Conservation (phyloP, 148 eudicot species). For the Gaultheria prostrata region DNA sequence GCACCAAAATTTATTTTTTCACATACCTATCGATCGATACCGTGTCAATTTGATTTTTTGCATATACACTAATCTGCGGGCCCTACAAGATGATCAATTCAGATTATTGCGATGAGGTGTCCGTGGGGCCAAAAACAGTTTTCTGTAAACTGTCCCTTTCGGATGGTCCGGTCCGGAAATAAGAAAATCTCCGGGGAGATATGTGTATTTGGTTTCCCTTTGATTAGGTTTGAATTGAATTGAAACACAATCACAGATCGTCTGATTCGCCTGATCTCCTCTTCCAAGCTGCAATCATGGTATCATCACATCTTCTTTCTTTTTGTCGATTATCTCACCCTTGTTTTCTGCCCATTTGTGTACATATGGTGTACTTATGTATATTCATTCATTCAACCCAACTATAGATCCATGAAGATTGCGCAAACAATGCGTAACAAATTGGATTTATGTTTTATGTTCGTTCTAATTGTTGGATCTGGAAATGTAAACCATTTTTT, state of each 20-base stretch:
- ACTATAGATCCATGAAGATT: not conserved
- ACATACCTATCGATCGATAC: too few species aligned
- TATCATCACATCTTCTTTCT: not conserved
- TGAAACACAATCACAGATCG: not conserved
- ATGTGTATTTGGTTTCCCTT: too few species aligned
- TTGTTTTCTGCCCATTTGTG: constrained; percentile 1
- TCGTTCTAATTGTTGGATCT: not conserved
- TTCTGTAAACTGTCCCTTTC: too few species aligned
- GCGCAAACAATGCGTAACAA: not conserved
- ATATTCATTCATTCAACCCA: not conserved
- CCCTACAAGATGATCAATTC: too few species aligned
- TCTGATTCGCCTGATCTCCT: not conserved
- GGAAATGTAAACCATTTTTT: not conserved
- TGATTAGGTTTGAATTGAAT: not conserved
- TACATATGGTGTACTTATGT: not conserved
- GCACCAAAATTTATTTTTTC: too few species aligned
- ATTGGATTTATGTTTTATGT: not conserved
- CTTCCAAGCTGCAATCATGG: not conserved
- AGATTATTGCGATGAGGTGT: too few species aligned
- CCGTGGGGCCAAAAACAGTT: too few species aligned
- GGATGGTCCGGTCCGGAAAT: too few species aligned
- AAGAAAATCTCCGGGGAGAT: too few species aligned
- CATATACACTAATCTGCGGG: too few species aligned
- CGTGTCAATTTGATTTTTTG: too few species aligned
- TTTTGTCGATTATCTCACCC: not conserved